Percentiles rank a stretch among this genome's conserved stretches.
Evolutionary conservation across 208 protist genomes (phyloP).

Genomic region (Leishmania tarentolae): DNA sequence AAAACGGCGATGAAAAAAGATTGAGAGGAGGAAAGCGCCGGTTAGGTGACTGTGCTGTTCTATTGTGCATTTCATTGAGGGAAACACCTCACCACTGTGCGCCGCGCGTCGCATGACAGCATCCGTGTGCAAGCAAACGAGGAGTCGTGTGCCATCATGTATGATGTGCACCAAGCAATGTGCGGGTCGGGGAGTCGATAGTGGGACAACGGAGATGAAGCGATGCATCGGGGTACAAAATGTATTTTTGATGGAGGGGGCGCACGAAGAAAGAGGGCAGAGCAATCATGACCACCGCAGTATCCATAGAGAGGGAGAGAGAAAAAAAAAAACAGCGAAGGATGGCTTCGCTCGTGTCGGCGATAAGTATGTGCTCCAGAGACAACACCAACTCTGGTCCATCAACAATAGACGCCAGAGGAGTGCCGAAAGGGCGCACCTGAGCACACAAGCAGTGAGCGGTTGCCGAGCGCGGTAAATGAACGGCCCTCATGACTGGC

Average conservation of each 20-base stretch:
- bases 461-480: background rate
- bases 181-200: background rate
- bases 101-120: background rate
- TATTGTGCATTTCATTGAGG: background rate
- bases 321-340: conserved; percentile 5
- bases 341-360: background rate
- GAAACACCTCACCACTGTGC: background rate
- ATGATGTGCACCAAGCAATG: background rate
- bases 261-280: background rate
- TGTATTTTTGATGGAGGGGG: background rate
- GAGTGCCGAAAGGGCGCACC: background rate
- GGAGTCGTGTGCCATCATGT: background rate
- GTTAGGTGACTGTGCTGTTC: background rate
- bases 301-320: background rate
- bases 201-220: background rate
- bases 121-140: background rate
- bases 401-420: background rate
- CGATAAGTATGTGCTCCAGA: background rate
- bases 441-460: background rate
- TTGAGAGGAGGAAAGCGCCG: background rate
- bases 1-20: background rate
- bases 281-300: background rate
- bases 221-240: background rate
- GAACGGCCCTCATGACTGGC: background rate
- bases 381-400: background rate